A percentile compares a stretch with the other conserved stretches of the same genome.
Evolutionary conservation across 139 green algal genomes (phyloP).

Genomic region (Chlorella sp.): DNA sequence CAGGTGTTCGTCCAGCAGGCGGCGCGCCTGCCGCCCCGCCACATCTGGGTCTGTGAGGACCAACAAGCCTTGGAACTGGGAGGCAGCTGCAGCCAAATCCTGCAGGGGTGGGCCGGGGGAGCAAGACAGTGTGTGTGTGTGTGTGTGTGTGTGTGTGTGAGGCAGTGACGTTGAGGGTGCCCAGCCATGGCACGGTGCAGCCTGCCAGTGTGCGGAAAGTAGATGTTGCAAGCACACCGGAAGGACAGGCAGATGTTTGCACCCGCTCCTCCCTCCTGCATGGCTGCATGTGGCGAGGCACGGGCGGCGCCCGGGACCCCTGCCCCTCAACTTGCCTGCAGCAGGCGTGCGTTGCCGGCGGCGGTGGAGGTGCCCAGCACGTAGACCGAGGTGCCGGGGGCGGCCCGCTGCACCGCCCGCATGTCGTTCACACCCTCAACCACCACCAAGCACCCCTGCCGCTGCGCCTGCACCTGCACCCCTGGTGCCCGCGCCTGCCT

Average conservation of each 20-base stretch:
- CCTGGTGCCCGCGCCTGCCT: background rate
- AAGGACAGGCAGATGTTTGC: no score
- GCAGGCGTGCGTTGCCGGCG: background rate
- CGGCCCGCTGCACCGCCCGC: constrained; percentile 21
- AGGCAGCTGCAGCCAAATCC: constrained; percentile 4
- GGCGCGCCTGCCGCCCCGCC: constrained; percentile 53
- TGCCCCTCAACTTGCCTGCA: constrained; percentile 6
- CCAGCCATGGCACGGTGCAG: no score
- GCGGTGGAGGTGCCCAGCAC: constrained; percentile 15
- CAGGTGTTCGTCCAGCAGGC: constrained; percentile 39
- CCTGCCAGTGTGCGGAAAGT: no score
- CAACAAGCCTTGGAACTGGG: constrained; percentile 27
- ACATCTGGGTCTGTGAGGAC: constrained; percentile 61
- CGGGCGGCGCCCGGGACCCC: background rate
- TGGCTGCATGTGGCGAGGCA: no score
- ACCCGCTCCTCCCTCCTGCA: no score
- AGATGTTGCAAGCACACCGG: no score
- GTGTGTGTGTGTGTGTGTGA: no score
- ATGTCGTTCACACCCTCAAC: constrained; percentile 50
- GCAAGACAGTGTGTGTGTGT: no score
- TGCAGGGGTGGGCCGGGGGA: background rate
- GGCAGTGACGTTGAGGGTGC: no score
- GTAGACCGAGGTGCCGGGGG: constrained; percentile 6
- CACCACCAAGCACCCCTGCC: constrained; percentile 26
- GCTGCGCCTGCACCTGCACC: background rate